phyloP scores from a whole-genome alignment of 352 stramenopile genomes.

The Pythium oligandrum region DNA sequence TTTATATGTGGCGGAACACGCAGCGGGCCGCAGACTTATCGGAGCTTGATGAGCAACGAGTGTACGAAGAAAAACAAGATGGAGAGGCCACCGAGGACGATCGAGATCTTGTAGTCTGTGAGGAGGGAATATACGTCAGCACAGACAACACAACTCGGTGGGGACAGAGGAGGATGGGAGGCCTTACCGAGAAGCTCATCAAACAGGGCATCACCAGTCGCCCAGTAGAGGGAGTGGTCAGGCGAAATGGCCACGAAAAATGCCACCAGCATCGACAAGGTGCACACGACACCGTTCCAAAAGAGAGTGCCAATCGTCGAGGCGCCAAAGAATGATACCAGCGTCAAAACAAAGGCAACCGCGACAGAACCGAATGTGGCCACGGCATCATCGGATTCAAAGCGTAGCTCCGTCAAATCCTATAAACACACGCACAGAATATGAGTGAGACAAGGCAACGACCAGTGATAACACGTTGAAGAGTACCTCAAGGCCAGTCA shows the following conservation, averaged over 20 bases:
- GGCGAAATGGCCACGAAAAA: constrained; percentile 67
- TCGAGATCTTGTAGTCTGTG: constrained; percentile 83
- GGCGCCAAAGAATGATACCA: constrained; percentile 27
- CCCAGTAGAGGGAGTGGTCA: constrained; percentile 55
- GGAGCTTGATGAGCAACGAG: constrained; percentile 45
- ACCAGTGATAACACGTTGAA: no score
- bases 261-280: constrained; percentile 38
- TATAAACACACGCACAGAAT: constrained; percentile 6
- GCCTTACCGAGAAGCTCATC: constrained; percentile 63
- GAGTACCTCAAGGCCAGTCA: constrained; percentile 50
- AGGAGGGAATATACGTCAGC: constrained; percentile 1
- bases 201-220: constrained; percentile 43
- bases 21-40: constrained; percentile 18
- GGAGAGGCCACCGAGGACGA: constrained; percentile 49
- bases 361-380: constrained; percentile 33
- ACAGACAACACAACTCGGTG: constrained; percentile 1
- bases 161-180: no score
- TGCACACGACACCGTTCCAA: constrained; percentile 61
- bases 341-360: constrained; percentile 32
- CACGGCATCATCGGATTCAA: constrained; percentile 50
- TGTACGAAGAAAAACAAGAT: constrained; percentile 67
- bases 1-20: no score
- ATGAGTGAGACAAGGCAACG: no score
- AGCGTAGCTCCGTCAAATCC: constrained; percentile 45
- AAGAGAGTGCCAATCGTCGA: constrained; percentile 56